A percentile compares a stretch with the other conserved stretches of the same genome.
These are phyloP conservation scores for Ascochyta pisi DNA, from an alignment of 2,329 filamentous ascomycete species.

Conservation along the genomic window DNA sequence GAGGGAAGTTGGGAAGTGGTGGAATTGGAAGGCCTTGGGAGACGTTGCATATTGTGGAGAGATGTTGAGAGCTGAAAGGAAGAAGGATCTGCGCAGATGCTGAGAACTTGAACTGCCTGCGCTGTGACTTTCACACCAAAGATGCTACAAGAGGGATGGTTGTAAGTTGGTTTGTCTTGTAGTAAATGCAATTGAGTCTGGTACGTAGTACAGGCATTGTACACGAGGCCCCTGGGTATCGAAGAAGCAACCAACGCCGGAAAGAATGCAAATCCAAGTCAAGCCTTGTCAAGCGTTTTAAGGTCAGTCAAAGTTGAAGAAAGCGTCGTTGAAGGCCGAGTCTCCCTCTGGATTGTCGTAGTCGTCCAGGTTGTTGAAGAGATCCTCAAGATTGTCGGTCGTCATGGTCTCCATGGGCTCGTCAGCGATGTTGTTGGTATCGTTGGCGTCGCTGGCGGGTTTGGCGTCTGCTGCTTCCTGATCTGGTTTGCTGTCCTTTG, in stretches of 20 bases:
- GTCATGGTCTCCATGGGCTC: conserved; percentile 41
- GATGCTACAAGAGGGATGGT: too few relatives aligned
- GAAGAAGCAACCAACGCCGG: not conserved
- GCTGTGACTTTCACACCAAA: too few relatives aligned
- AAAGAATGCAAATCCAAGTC: not conserved
- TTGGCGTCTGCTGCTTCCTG: conserved; percentile 8
- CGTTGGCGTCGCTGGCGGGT: conserved; percentile 1
- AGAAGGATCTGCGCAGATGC: too few relatives aligned
- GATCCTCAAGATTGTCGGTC: conserved; percentile 43
- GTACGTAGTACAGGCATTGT: not conserved
- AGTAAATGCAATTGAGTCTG: too few relatives aligned
- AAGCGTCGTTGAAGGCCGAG: conserved; percentile 49
- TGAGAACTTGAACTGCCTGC: too few relatives aligned
- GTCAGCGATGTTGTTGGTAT: conserved; percentile 13
- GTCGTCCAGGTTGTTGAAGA: conserved; percentile 46
- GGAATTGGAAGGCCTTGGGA: not conserved
- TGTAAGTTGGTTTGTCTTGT: too few relatives aligned
- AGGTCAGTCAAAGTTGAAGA: conserved; percentile 42
- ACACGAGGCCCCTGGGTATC: not conserved
- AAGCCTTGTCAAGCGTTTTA: not conserved
- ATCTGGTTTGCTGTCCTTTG: conserved; percentile 7
- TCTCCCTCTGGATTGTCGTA: conserved; percentile 40
- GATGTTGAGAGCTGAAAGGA: too few relatives aligned
- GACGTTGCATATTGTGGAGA: too few relatives aligned
- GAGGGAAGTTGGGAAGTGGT: not conserved